Base-by-base conservation (phyloP, 257 asterid species). In the Scutellaria galericulata region DNA sequence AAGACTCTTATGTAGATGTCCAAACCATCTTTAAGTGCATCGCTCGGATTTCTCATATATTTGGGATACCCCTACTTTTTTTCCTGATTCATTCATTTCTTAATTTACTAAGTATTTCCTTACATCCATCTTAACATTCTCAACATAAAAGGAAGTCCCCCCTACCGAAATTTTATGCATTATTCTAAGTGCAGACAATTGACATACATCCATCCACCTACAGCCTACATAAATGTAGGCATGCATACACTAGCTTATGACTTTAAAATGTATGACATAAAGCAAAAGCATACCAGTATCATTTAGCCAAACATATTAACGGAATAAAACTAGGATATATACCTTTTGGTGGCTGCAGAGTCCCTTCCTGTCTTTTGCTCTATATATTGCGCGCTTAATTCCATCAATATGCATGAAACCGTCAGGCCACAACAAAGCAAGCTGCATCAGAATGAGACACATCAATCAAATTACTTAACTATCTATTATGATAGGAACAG, bases 371-470 rank as follows among this genome's bases (percentile, higher is more conserved):
- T 84, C 90, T 85, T 87, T 94, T 48, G 96, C 96, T 83, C 96
- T 85, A 59, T 72, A 77, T 72, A 94, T 85, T 62, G 93, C 97
- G 12, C 88, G 90, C 80, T 84, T 89, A 55, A 94, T 87, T 77
- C 96, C 96, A 83, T 86, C 88, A 35, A 75, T 82, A 72, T 88
- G 88, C 96, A 94, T 91, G 78, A 85, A 69, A 39, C 97, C 96
- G 75, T 74, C 81, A 22, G 98, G 98, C 98, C 98, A 94, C 65
- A 87, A 59, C 66, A 83, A 78, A 45, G 91, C 91, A 75, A 94
- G 90, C 97, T 94, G 83, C 81, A 77, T 73, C 11, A 61, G 44
- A 66, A 73, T 60, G 66, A 44, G 65, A 55, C 45, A 74, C 54
- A 31, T 31, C 37, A 73, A 27, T 42, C 50, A 73, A 20, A 47